phyloP scores from a whole-genome alignment of 176 grass and related monocot genomes.

The Tillandsia fasciculata region DNA sequence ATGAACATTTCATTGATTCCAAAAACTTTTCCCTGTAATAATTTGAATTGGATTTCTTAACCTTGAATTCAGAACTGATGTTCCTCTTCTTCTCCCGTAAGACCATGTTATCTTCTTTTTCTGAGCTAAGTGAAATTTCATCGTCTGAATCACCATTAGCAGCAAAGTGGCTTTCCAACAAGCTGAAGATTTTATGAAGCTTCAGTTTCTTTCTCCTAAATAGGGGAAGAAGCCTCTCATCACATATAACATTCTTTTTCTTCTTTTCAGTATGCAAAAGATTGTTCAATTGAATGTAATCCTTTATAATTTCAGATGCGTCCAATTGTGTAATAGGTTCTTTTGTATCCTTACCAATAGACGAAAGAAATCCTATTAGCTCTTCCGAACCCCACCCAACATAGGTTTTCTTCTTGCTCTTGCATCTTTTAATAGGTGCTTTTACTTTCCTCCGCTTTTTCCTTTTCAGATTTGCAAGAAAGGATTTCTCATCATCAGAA shows the following conservation, averaged over 20 bases:
- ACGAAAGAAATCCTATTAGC: slow-evolving; percentile 54
- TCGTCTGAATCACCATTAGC: slow-evolving; percentile 49
- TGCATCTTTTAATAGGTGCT: slow-evolving; percentile 31
- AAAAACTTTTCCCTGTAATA: slow-evolving; percentile 14
- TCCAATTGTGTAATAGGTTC: slow-evolving; percentile 42
- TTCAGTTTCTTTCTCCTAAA: slow-evolving; percentile 69
- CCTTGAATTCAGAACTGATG: slow-evolving; percentile 16
- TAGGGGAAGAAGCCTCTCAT: slow-evolving; percentile 38
- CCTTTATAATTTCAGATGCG: slow-evolving; percentile 46
- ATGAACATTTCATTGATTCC: slow-evolving; percentile 35
- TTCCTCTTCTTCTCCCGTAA: slow-evolving; percentile 29
- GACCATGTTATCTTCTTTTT: slow-evolving; percentile 26
- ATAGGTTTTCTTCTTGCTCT: slow-evolving; percentile 51
- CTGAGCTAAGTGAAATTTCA: slow-evolving; percentile 27
- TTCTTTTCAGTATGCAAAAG: slow-evolving; percentile 35
- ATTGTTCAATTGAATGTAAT: slow-evolving; percentile 54
- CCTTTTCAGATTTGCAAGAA: slow-evolving; percentile 22
- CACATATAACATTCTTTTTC: slow-evolving; percentile 55
- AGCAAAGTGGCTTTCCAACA: slow-evolving; percentile 59
- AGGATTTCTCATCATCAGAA: slow-evolving; percentile 19
- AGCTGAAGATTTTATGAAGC: slow-evolving; percentile 40
- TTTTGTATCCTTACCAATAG: slow-evolving; percentile 40
- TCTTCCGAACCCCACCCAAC: slow-evolving; percentile 65
- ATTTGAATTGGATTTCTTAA: slow-evolving; percentile 20
- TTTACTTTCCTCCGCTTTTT: slow-evolving; percentile 30